Evolutionary conservation across 495 filamentous ascomycete genomes (phyloP), one percentile per base, ranked within the genome.

Genomic region (Daldinia loculata): DNA sequence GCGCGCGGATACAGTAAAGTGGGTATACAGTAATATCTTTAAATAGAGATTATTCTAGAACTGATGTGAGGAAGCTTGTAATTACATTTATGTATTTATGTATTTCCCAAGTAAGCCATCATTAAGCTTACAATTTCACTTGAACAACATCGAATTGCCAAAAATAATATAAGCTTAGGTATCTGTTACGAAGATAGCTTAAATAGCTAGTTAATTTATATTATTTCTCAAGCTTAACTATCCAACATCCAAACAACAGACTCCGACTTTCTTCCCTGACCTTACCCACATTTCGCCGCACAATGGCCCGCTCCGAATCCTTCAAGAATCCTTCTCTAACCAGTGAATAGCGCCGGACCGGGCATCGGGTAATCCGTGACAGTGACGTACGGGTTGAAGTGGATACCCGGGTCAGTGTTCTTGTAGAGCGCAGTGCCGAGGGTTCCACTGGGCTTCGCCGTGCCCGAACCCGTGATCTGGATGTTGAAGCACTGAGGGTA

Each of bases 401-500:
- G 74, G 74, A 89, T 87, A 72, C 86, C 86, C 3, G 85, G 74
- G 74, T 89, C 86, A 45, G 80, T 81, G 66, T 80, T 74, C 59
- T 80, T 84, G 74, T 90, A 90, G 34, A 89, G 83, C 32, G 76
- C 76, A 4, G 84, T 85, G 57, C 88, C 88, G 12, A 84, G 75
- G 27, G 84, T 85, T 26, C 88, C 88, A 5, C 69, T 45, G 11
- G 88, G 86, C 29, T 76, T 79, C 66, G 82, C 85, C 51, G 84
- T 87, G 48, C 89, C 90, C 19, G 82, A 81, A 38, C 89, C 88
- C 6, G 85, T 86, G 68, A 92, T 81, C 67, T 86, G 80, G 63
- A 92, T 76, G 79, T 91, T 91, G 75, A 91, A 78, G 76, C 90
- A 92, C 60, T 89, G 76, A 6, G 89, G 90, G 77, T 91, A 92